Percentiles rank a stretch among this genome's conserved stretches.
phyloP scores from a whole-genome alignment of 169 alveolate species.

The Eimeria necatrix region DNA sequence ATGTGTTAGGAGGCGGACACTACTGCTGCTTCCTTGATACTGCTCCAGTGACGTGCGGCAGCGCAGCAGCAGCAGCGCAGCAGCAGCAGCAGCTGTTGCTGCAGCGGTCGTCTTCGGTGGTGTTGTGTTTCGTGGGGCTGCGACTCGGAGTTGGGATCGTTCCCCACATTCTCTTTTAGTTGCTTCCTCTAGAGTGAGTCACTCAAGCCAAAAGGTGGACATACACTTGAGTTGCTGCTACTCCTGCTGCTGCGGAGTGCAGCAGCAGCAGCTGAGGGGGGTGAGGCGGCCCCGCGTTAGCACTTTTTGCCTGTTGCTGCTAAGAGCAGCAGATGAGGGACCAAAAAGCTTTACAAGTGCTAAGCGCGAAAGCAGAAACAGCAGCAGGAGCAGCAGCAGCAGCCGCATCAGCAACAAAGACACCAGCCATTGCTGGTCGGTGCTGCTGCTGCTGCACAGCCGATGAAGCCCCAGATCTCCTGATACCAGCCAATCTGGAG shows the following conservation, averaged over 20 bases:
- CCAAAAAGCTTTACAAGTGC: neutral
- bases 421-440: neutral
- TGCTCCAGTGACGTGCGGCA: neutral
- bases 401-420: neutral
- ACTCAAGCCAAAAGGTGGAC: neutral
- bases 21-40: neutral
- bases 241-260: conserved; percentile 10
- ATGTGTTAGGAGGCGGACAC: neutral
- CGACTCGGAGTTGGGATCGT: neutral
- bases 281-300: conserved; percentile 14
- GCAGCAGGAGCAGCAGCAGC: neutral
- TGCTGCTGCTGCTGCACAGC: neutral
- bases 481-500: too few relatives aligned
- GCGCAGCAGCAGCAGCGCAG: conserved; percentile 27
- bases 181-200: neutral
- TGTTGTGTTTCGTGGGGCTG: conserved; percentile 35
- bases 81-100: neutral
- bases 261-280: neutral
- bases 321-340: neutral
- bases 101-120: neutral
- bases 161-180: neutral
- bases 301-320: neutral
- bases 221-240: neutral
- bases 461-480: too few relatives aligned
- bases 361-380: neutral